Conservation (phyloP, 2,329 filamentous ascomycete genomes). For the Colletotrichum chrysophilum region DNA sequence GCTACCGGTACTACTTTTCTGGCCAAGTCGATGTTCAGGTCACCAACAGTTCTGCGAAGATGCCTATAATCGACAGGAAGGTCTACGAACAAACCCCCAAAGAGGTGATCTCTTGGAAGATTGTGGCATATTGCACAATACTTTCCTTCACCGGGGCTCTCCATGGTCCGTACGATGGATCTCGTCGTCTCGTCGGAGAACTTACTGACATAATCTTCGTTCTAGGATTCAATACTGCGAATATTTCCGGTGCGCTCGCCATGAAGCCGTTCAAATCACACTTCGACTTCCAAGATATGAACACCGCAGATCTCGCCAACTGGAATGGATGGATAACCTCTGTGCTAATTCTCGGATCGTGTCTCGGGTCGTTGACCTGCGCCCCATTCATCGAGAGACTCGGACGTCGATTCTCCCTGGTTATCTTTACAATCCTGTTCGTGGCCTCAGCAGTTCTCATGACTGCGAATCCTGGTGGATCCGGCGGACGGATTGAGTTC, state of each 20-base stretch:
- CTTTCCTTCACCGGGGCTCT: not conserved
- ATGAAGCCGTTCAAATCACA: not conserved
- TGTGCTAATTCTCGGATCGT: not conserved
- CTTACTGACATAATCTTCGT: too few species aligned
- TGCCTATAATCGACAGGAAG: not conserved
- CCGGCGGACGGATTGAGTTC: not conserved
- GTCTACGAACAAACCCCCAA: not conserved
- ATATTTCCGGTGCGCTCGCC: not conserved
- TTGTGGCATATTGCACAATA: not conserved
- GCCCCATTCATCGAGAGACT: conserved; percentile 46
- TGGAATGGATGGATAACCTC: not conserved
- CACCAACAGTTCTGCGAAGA: not conserved
- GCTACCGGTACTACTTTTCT: not conserved
- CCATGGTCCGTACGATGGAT: not conserved
- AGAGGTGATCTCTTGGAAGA: not conserved
- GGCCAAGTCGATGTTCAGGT: not conserved
- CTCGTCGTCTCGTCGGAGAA: not conserved
- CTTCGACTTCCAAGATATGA: not conserved
- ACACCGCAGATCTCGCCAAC: not conserved
- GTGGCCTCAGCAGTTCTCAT: conserved; percentile 45
- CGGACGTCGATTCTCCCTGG: conserved; percentile 43
- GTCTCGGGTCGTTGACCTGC: conserved; percentile 25
- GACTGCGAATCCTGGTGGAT: conserved; percentile 36
- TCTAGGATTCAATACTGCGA: not conserved
- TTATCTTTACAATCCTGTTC: conserved; percentile 45